Evolutionary conservation across 768 basidiomycete species (phyloP), one percentile per base, ranked within the genome.

Genomic region (Panaeolus cyanescens): DNA sequence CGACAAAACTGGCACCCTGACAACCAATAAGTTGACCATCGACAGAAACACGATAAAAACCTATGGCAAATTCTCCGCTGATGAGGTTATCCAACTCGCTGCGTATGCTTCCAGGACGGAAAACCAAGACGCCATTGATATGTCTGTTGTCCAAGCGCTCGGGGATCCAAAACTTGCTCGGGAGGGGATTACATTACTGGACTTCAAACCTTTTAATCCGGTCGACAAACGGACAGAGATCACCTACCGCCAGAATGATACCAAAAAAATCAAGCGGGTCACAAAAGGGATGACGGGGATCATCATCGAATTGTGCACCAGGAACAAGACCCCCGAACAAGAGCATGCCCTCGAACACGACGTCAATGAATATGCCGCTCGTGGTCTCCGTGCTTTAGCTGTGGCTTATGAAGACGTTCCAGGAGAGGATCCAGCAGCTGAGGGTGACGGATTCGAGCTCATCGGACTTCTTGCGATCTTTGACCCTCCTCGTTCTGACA

Each of bases 231-330:
- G 96, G 70, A 99, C 96, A 62, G 96, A 98, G 80, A 95, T 96
- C 74, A 99, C 96, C 54, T 98, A 98, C 81, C 89, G 86, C 42
- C 95, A 97, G 74, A 90, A 94, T 75, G 83, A 93, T 5, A 83
- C 92, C n/a, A 96, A 96, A 76, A 93, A 90, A 75, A 85, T 98
- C 67, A 97, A 96, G 87, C 93, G 96, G 68, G 96, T 96, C 70
- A 97, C 96, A 73, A 99, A 99, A 89, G 96, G 96, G 73, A 99
- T 99, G 96, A 99, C 96, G 45, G 96, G 95, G 79, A 91, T 94
- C 77, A 95, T 98, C 81, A 95, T 97, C 71, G 94, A 96, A 59
- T 90, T 97, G 53, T 98, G 96, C 87, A 83, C 92, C 19, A 92
- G 95, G 72, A 95, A 96, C 90, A 98, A 97, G 86, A 91, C 93